Evolutionary conservation across 2,329 filamentous ascomycete species (phyloP), one percentile per base, ranked within the genome.

Genomic region (Ophiostoma ulmi): DNA sequence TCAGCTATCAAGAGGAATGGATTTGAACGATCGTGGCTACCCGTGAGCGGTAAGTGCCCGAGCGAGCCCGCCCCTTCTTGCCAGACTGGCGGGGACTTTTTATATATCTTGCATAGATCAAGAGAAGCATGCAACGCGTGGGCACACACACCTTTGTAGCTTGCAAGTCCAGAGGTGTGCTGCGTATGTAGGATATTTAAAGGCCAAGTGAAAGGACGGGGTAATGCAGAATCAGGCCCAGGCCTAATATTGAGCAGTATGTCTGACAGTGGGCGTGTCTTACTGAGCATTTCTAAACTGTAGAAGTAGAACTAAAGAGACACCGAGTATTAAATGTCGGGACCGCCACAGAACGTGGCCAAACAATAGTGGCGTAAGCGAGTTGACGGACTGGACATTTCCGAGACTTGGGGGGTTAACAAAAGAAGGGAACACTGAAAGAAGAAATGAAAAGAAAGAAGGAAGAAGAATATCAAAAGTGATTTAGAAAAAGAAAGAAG

Each of bases 1-100:
- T 58, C 52, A 13, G 26, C 7, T 26, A 26, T 22, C 10, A 58
- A 13, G 14, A 22, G 41, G 26, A 13, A 58, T 58, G n/a, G 10
- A 17, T 58, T 17, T 14, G 52, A 26, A 58, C 61, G 67, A 69
- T 71, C 67, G 67, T 52, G 36, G 67, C 67, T 71, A 66, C 70
- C 70, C 67, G 31, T 44, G 70, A 69, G 67, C 70, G 70, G 70
- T 63, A 69, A 67, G 70, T 48, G 35, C 67, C 70, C 36, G 67
- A 69, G 61, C 52, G 58, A 65, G 55, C 31, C 66, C 39, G 66
- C 39, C 70, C 22, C 20, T n/a, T 58, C 20, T 71, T 26, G 39
- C 67, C 63, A 67, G 35, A 55, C 70, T 55, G 55, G 55, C 66
- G 41, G 38, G 20, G 39, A 70, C 52, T n/a, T n/a, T 38, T 61